Base-by-base conservation (phyloP, 441 rosid genomes). In the Raphanus hybrid region DNA sequence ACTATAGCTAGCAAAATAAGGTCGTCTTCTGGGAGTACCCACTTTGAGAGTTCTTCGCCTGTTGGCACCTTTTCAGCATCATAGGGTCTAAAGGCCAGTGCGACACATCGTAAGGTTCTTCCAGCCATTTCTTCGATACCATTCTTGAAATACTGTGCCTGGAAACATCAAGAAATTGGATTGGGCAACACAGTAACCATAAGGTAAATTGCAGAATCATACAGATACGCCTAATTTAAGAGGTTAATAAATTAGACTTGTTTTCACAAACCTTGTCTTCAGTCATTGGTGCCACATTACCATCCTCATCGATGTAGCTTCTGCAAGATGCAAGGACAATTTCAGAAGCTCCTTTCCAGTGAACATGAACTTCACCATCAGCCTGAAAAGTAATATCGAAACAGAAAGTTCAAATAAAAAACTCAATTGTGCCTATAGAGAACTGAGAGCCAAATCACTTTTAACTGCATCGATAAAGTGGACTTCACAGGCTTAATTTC, bases 101-200 rank as follows among this genome's bases (percentile, higher is more conserved):
- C 93, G 61, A 96, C 88, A 80, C 99, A 96, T 11, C 98, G 96
- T 83, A 96, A 86, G 87, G 98, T 93, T 63, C 86, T 8, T 66
- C 86, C 74, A 69, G 99, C 99, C 99, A 96, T 96, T 55, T 86
- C 92, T 78, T 91, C 90, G 73, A 93, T 92, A 43, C 96, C 89
- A 57, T 57, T 8, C 26, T 3, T 57, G 29, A 57, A 57, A 57
- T 57, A 57, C 61, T 18, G 59, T 75, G 78, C 69, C 99, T 96
- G 90, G 73, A 79, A 76, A 69, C 64, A 48, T 74, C 84, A 48
- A 48, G 29, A 8, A 18, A 60, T 1, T 50, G 58, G 73, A 73
- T 6, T 39, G 4, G 63, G 52, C 9, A 50, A 62, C 14, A 14
- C 43, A 58, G 69, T 2, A 66, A 43, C 58, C 61, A 57, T 20